phyloP scores from a whole-genome alignment of 495 filamentous ascomycete species.

The Polyplosphaeria fusca region DNA sequence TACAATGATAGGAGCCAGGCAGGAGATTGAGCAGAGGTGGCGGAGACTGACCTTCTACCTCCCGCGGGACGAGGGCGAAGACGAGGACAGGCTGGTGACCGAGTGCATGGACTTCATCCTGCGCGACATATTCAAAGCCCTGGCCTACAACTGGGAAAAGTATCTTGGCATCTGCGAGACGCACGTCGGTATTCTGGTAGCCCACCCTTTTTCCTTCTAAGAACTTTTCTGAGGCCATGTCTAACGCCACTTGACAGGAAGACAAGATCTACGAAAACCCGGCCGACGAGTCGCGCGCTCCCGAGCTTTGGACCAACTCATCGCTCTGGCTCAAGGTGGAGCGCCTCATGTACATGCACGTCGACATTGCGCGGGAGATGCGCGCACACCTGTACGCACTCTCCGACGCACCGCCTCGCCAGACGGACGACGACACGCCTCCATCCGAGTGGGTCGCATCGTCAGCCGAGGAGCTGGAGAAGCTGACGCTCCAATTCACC shows the following conservation, averaged over 20 bases:
- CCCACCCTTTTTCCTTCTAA: neutral
- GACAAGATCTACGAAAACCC: slow-evolving; percentile 58
- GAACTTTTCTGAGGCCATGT: neutral
- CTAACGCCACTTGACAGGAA: slow-evolving; percentile 36
- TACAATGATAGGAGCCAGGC: slow-evolving; percentile 49
- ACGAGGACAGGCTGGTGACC: slow-evolving; percentile 41
- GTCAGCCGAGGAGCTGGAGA: slow-evolving; percentile 43
- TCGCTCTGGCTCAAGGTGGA: slow-evolving; percentile 54
- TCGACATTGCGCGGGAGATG: slow-evolving; percentile 50
- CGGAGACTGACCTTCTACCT: slow-evolving; percentile 52
- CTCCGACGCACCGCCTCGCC: slow-evolving; percentile 26
- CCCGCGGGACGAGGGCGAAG: slow-evolving; percentile 34
- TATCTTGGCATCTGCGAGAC: slow-evolving; percentile 46
- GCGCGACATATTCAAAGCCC: slow-evolving; percentile 51
- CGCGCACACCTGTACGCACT: slow-evolving; percentile 38
- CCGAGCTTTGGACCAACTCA: slow-evolving; percentile 54
- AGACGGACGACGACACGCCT: slow-evolving; percentile 31
- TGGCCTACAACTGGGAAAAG: slow-evolving; percentile 47
- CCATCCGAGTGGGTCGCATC: slow-evolving; percentile 47
- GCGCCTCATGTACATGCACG: slow-evolving; percentile 51
- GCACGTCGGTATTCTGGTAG: slow-evolving; percentile 47
- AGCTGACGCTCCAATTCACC: slow-evolving; percentile 45
- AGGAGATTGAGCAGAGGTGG: slow-evolving; percentile 53
- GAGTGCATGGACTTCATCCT: slow-evolving; percentile 53
- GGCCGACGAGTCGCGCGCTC: slow-evolving; percentile 54